Conservation (phyloP, 2,329 filamentous ascomycete genomes). For the Diaporthe sp. region DNA sequence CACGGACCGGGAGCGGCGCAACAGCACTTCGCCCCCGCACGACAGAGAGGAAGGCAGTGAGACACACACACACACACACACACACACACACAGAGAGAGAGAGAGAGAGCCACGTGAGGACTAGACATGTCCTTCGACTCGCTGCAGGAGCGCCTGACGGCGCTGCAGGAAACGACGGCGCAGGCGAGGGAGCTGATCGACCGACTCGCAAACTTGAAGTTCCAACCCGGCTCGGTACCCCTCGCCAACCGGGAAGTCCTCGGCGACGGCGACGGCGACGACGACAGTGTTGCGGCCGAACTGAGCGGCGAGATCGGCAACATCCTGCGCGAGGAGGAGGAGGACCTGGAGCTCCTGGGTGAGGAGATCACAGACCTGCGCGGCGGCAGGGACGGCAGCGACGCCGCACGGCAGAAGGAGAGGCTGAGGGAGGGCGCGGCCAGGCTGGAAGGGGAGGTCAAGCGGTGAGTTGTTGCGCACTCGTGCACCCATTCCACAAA, state of each 20-base stretch:
- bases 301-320: slow-evolving; percentile 84
- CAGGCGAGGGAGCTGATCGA: slow-evolving; percentile 70
- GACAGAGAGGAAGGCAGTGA: not conserved
- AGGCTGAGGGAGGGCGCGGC: slow-evolving; percentile 74
- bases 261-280: slow-evolving; percentile 53
- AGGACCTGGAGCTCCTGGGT: slow-evolving; percentile 82
- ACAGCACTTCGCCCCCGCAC: not conserved
- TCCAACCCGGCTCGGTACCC: slow-evolving; percentile 67
- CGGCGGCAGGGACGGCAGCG: slow-evolving; percentile 59
- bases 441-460: slow-evolving; percentile 76
- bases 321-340: slow-evolving; percentile 79
- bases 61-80: too few species aligned
- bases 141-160: slow-evolving; percentile 69
- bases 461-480: slow-evolving; percentile 61
- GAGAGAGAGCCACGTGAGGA: not conserved
- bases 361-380: slow-evolving; percentile 82
- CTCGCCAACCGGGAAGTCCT: slow-evolving; percentile 41
- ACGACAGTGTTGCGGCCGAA: slow-evolving; percentile 72
- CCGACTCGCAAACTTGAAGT: slow-evolving; percentile 67
- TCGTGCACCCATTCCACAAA: too few species aligned
- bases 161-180: slow-evolving; percentile 69
- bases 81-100: too few species aligned
- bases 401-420: slow-evolving; percentile 70
- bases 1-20: not conserved
- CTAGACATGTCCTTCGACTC: slow-evolving; percentile 65